Percentiles rank a stretch among this genome's conserved stretches.
Conservation (phyloP, 2,329 filamentous ascomycete species). For the Verticillium isaacii region DNA sequence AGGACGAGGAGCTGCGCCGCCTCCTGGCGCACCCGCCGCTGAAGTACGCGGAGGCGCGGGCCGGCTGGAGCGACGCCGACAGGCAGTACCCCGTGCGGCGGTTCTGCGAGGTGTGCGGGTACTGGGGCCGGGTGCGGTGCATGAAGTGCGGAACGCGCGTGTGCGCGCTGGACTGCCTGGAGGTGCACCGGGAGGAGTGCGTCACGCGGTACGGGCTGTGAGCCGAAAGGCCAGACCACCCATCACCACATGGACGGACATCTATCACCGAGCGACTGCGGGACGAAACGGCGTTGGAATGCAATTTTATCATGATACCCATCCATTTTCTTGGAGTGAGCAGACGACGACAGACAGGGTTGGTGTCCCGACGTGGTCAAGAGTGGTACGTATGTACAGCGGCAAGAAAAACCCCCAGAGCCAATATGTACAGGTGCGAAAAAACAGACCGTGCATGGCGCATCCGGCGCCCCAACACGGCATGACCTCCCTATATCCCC, state of each 20-base stretch:
- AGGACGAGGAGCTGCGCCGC: constrained; percentile 57
- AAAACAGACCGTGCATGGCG: background rate
- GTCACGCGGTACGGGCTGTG: constrained; percentile 57
- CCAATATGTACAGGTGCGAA: background rate
- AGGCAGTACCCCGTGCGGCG: constrained; percentile 50
- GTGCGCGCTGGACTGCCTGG: constrained; percentile 73
- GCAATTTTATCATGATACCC: background rate
- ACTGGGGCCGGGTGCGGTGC: constrained; percentile 74
- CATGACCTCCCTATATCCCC: background rate
- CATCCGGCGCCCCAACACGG: background rate
- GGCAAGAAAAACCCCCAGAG: background rate
- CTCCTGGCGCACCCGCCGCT: constrained; percentile 62
- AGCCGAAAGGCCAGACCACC: constrained; percentile 4
- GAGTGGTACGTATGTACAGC: background rate
- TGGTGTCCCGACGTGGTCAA: background rate
- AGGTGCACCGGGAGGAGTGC: constrained; percentile 67
- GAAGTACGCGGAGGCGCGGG: constrained; percentile 61
- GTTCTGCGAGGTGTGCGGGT: constrained; percentile 78
- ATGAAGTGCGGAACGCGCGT: constrained; percentile 73
- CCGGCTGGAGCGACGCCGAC: constrained; percentile 34
- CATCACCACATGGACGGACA: no score
- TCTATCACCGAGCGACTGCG: background rate
- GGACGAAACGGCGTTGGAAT: background rate
- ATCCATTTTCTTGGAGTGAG: background rate
- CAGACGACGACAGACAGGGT: background rate